Evolutionary conservation across 208 protist genomes (phyloP).

Genomic region (Trypanosoma lewisi): DNA sequence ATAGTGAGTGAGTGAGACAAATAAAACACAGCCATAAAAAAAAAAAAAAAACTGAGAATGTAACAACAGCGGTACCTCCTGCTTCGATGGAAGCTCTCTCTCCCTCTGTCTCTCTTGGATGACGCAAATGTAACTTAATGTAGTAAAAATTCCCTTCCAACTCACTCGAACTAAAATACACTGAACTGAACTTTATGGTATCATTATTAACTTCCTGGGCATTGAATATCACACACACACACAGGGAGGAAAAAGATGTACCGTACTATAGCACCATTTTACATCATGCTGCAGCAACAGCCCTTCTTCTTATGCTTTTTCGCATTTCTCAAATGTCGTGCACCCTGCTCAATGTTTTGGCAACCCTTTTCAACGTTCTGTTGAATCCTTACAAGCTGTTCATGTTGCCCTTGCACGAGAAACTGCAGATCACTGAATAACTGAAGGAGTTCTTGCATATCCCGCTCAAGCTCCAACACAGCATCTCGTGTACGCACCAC

Average conservation of each 20-base stretch:
- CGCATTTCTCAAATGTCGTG: slow-evolving; percentile 25
- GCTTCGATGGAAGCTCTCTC: no score
- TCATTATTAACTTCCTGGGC: neutral
- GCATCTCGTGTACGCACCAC: slow-evolving; percentile 22
- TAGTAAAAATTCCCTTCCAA: no score
- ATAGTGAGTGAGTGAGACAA: no score
- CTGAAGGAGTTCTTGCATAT: slow-evolving; percentile 22
- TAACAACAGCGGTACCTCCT: no score
- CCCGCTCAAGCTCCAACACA: slow-evolving; percentile 21
- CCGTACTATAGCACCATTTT: no score
- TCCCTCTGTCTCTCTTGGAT: no score
- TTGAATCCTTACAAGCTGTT: slow-evolving; percentile 7
- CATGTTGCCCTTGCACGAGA: slow-evolving; percentile 19
- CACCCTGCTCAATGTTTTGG: slow-evolving; percentile 26
- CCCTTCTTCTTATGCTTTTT: slow-evolving; percentile 9
- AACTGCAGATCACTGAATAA: slow-evolving; percentile 22
- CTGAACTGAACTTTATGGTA: neutral
- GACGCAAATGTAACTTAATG: no score
- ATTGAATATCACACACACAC: neutral
- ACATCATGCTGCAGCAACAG: no score
- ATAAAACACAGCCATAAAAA: no score
- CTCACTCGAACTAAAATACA: neutral
- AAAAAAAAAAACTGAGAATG: no score
- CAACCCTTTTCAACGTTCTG: slow-evolving; percentile 38
- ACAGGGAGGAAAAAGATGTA: neutral